These are phyloP conservation scores for Fusarium udum DNA, from an alignment of 2,329 filamentous ascomycete genomes.

Conservation along the genomic window DNA sequence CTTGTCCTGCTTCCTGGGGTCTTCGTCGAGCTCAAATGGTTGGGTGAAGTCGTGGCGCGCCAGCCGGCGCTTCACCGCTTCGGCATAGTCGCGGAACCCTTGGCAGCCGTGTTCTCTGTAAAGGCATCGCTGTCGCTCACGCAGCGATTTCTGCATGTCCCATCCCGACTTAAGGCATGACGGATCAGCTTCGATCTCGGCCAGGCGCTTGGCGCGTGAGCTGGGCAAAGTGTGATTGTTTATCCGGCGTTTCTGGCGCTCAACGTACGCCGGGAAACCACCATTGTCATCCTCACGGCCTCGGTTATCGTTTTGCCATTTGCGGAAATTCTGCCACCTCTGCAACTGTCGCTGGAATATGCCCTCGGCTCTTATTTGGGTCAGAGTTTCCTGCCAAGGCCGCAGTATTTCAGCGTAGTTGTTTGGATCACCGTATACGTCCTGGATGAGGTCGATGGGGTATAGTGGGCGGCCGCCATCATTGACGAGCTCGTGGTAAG, in stretches of 20 bases:
- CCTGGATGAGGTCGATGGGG: constrained; percentile 39
- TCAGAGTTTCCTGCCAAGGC: constrained; percentile 34
- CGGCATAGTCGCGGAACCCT: constrained; percentile 39
- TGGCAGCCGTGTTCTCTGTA: constrained; percentile 27
- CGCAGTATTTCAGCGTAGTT: constrained; percentile 41
- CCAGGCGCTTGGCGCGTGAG: neutral
- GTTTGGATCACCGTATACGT: constrained; percentile 36
- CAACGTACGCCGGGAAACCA: constrained; percentile 4
- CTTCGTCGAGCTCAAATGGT: constrained; percentile 44
- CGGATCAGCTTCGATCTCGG: constrained; percentile 19
- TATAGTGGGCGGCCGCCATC: constrained; percentile 47
- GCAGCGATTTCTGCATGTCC: neutral
- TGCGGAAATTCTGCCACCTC: constrained; percentile 46
- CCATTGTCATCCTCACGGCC: constrained; percentile 30
- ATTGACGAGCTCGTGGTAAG: constrained; percentile 44
- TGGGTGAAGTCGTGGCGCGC: constrained; percentile 42
- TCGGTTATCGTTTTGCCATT: constrained; percentile 45
- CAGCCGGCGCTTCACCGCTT: constrained; percentile 42
- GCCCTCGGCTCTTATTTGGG: no score
- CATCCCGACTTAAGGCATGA: constrained; percentile 9
- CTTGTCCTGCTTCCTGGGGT: constrained; percentile 44
- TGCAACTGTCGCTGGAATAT: constrained; percentile 40
- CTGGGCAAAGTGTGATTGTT: no score
- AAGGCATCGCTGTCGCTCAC: neutral
- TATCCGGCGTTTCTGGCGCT: neutral